Evolutionary conservation across 2,329 filamentous ascomycete genomes (phyloP).

Genomic region (Acarospora socialis): DNA sequence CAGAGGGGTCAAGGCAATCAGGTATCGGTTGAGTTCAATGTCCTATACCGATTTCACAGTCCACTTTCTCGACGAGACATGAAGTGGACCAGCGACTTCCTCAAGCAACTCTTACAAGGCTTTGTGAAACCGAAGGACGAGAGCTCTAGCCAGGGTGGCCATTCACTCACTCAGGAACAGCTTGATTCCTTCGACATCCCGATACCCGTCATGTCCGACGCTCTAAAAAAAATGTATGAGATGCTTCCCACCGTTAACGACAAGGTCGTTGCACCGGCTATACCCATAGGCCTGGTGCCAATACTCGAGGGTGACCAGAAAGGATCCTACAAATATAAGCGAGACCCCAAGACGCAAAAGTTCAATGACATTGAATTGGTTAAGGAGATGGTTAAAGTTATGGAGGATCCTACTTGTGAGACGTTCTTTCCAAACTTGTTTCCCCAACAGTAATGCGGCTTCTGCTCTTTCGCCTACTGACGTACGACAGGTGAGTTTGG

Average conservation of each 20-base stretch:
- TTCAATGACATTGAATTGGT: conserved; percentile 58
- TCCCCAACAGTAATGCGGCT: conserved; percentile 3
- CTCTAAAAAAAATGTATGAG: too few relatives aligned
- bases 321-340: background rate
- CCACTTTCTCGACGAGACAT: conserved; percentile 31
- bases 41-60: conserved; percentile 38
- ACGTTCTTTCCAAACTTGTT: conserved; percentile 4
- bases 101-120: background rate
- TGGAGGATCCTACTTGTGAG: conserved; percentile 52
- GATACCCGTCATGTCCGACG: background rate
- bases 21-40: conserved; percentile 38
- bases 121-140: background rate
- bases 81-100: conserved; percentile 25
- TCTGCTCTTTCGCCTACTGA: background rate
- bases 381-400: conserved; percentile 44
- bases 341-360: conserved; percentile 29
- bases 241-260: background rate
- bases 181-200: background rate
- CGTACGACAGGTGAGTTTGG: conserved; percentile 44
- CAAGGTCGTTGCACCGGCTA: background rate
- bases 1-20: conserved; percentile 35
- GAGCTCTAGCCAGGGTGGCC: background rate
- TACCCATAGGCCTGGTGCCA: background rate
- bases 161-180: background rate
- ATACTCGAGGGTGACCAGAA: background rate